These are phyloP conservation scores for Plectosphaerella sp. DNA, from an alignment of 2,329 filamentous ascomycete species.

Conservation along the genomic window DNA sequence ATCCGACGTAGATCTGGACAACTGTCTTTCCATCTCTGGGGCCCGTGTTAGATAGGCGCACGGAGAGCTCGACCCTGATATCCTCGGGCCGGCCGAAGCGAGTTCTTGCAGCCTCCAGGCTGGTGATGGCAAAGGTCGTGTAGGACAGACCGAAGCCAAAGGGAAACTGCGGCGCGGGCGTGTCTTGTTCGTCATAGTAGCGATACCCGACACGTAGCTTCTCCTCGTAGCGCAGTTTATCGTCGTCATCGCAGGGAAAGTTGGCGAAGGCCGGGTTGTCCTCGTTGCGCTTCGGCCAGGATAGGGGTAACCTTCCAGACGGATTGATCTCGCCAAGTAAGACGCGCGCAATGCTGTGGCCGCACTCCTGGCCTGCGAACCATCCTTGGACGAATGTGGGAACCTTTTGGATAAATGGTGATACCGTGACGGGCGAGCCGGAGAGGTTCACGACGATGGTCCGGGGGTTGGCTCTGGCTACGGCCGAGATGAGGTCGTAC, in stretches of 20 bases:
- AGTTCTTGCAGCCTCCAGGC: not conserved
- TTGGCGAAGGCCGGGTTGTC: constrained; percentile 10
- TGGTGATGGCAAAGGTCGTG: constrained; percentile 5
- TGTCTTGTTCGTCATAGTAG: not conserved
- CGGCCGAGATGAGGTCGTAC: constrained; percentile 44
- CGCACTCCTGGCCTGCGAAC: constrained; percentile 69
- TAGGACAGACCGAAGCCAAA: constrained; percentile 17
- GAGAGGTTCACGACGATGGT: constrained; percentile 59
- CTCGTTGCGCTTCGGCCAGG: constrained; percentile 33
- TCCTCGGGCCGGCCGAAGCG: not conserved
- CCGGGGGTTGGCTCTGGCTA: constrained; percentile 53
- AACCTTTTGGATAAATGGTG: constrained; percentile 51
- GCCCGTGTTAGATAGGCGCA: constrained; percentile 8
- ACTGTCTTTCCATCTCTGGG: constrained; percentile 5
- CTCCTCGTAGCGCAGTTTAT: constrained; percentile 14
- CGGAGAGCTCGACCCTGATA: not conserved
- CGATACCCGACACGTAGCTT: constrained; percentile 9
- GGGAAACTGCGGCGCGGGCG: constrained; percentile 10
- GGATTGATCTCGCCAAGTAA: constrained; percentile 60
- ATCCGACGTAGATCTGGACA: constrained; percentile 13
- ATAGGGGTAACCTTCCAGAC: not conserved
- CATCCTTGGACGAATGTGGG: constrained; percentile 67
- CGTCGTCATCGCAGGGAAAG: constrained; percentile 7
- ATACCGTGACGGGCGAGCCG: constrained; percentile 48
- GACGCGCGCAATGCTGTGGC: constrained; percentile 62